These are phyloP conservation scores for Physcia stellaris DNA, from an alignment of 495 filamentous ascomycete species.

Conservation along the genomic window DNA sequence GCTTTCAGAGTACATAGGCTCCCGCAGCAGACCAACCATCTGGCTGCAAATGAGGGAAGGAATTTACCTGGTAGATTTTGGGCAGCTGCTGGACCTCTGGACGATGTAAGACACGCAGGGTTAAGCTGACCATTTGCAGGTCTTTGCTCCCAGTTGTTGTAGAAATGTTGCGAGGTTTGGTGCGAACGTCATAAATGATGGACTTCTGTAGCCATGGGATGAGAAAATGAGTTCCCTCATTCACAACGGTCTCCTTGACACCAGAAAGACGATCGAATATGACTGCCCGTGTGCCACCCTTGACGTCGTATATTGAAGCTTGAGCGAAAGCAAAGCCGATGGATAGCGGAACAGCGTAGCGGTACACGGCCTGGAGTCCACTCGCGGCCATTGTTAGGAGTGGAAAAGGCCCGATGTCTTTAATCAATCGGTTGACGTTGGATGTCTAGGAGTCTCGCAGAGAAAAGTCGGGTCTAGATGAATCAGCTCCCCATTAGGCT, in stretches of 20 bases:
- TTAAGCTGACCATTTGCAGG: constrained; percentile 99
- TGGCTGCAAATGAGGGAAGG: not conserved
- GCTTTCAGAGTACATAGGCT: not conserved
- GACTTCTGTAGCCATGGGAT: constrained; percentile 90
- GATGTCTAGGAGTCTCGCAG: too few relatives aligned
- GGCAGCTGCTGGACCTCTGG: constrained; percentile 86
- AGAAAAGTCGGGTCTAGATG: too few relatives aligned
- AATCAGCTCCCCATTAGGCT: too few relatives aligned
- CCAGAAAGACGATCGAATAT: constrained; percentile 94
- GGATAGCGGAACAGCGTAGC: constrained; percentile 56
- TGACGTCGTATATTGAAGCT: constrained; percentile 89
- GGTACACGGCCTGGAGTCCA: constrained; percentile 49
- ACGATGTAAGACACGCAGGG: constrained; percentile 84
- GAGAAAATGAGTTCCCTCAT: constrained; percentile 95
- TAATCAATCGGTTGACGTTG: too few relatives aligned
- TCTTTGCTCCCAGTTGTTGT: constrained; percentile 99
- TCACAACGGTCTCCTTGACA: constrained; percentile 82
- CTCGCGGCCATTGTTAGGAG: too few relatives aligned
- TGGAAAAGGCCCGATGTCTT: too few relatives aligned
- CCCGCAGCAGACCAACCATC: constrained; percentile 14
- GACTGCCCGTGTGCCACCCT: constrained; percentile 82
- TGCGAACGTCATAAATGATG: constrained; percentile 95
- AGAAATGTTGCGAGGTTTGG: constrained; percentile 88
- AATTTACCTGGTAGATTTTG: constrained; percentile 91
- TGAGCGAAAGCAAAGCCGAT: constrained; percentile 48